phyloP scores from a whole-genome alignment of 139 green algal genomes.

The Mychonastes homosphaera region DNA sequence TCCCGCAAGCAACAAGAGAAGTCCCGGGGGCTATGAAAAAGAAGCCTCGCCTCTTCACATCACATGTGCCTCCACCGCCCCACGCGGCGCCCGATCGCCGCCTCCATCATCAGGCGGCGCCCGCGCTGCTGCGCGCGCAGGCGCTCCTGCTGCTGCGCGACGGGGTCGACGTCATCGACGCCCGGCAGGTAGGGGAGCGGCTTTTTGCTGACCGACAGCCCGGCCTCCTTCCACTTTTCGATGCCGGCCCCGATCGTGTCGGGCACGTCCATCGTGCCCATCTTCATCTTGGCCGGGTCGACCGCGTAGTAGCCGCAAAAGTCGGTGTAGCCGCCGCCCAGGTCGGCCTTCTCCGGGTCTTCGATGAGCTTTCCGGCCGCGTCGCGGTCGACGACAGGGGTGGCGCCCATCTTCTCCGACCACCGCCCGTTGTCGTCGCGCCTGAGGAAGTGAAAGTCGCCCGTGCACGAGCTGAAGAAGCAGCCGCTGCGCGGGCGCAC shows the following conservation, averaged over 20 bases:
- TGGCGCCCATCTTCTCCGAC: conserved; percentile 17
- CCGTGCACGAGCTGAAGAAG: conserved; percentile 12
- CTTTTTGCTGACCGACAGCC: conserved; percentile 10
- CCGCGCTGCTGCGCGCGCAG: neutral
- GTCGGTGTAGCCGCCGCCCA: neutral
- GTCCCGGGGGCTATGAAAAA: neutral
- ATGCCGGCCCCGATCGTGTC: conserved; percentile 4
- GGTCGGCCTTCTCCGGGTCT: conserved; percentile 7
- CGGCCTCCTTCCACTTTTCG: conserved; percentile 7
- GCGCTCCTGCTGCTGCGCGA: neutral
- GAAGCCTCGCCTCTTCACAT: neutral
- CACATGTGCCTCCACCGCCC: neutral
- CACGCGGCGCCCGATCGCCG: neutral
- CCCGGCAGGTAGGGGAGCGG: conserved; percentile 14
- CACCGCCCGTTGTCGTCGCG: conserved; percentile 18
- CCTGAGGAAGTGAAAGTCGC: conserved; percentile 20
- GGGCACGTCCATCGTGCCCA: conserved; percentile 11
- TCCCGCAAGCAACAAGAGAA: neutral
- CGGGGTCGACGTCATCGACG: conserved; percentile 10
- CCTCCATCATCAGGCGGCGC: neutral
- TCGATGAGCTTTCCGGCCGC: conserved; percentile 6
- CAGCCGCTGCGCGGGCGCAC: conserved; percentile 12
- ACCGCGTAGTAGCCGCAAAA: conserved; percentile 21
- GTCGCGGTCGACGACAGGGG: conserved; percentile 11
- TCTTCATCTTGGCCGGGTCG: conserved; percentile 13